Base-by-base conservation (phyloP, 768 basidiomycete species). In the Stropharia rugosoannulata region DNA sequence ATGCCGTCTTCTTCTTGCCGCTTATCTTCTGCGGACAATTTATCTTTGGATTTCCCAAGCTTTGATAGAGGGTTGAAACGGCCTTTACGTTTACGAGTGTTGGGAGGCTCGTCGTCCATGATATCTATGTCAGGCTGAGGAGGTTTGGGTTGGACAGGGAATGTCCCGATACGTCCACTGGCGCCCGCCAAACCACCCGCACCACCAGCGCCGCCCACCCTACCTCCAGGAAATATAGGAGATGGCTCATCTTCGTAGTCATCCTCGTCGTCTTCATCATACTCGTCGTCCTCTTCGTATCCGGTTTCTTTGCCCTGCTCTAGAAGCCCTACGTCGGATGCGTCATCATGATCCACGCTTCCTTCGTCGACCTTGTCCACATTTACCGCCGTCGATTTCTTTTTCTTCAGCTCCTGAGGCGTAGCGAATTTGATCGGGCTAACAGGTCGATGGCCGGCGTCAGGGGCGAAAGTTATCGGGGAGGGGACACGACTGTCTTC, bases 401-500 rank as follows among this genome's bases (percentile, higher is more conserved):
- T 59, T 49, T 42, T 54, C 16, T 55, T 27, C 51, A 49, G 38
- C 47, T 63, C 55, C n/a, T 44, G 19, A 18, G 54, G 54, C 5
- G 42, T 39, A 22, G 68, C 61, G 18, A 79, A 80, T 39, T 73
- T 62, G 57, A 80, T 79, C 36, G 75, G 80, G 18, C 74, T 78
- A 22, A 74, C 70, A 4, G 76, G 75, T 0, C 77, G 64, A 32
- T 65, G 59, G 1, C 69, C 60, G 13, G 75, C 76, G 45, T 75
- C 74, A 1, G 77, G 77, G 0, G 86, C 87, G 59, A 90, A 91
- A 0, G 81, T 84, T 63, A 89, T 89, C 12, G 88, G 89, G 0
- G 86, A 87, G 0, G 83, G 77, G 1, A 85, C 73, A 5, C 85
- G 77, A 59, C 53, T 42, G 25, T 40, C 35, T 59, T 62, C 27